phyloP scores from a whole-genome alignment of 208 protist genomes.

The Trypanosoma mega region DNA sequence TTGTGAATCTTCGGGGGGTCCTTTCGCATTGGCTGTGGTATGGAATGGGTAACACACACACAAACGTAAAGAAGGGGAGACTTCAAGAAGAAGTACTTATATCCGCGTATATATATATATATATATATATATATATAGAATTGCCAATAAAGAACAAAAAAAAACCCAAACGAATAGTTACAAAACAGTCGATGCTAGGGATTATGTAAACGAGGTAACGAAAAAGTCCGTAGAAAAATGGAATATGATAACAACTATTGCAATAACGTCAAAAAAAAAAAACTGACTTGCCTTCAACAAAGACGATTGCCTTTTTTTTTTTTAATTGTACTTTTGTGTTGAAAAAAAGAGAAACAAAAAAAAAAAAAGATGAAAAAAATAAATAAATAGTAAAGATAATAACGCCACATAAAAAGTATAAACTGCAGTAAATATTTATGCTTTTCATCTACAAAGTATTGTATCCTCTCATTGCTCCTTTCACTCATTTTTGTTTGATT shows the following conservation, averaged over 20 bases:
- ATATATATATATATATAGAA: slow-evolving; percentile 16
- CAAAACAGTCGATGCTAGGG: not conserved
- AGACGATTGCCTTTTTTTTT: slow-evolving; percentile 10
- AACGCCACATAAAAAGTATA: slow-evolving; percentile 4
- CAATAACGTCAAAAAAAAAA: no score
- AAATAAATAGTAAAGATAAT: slow-evolving; percentile 1
- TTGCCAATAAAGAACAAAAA: slow-evolving; percentile 1
- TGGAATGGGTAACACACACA: no score
- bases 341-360: slow-evolving; percentile 5
- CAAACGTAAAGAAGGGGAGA: no score
- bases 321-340: not conserved
- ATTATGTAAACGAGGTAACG: no score
- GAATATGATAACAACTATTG: no score
- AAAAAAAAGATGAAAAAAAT: slow-evolving; percentile 16
- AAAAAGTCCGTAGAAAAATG: no score
- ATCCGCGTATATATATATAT: slow-evolving; percentile 8
- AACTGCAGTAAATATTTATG: not conserved
- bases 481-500: slow-evolving; percentile 2
- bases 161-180: not conserved
- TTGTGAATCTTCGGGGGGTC: slow-evolving; percentile 23
- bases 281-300: no score
- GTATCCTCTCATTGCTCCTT: not conserved
- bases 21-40: slow-evolving; percentile 16
- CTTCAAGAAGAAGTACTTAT: slow-evolving; percentile 2
- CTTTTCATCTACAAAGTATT: no score